A percentile compares a stretch with the other conserved stretches of the same genome.
Evolutionary conservation across 208 protist species (phyloP).

Genomic region (Leishmania mexicana): DNA sequence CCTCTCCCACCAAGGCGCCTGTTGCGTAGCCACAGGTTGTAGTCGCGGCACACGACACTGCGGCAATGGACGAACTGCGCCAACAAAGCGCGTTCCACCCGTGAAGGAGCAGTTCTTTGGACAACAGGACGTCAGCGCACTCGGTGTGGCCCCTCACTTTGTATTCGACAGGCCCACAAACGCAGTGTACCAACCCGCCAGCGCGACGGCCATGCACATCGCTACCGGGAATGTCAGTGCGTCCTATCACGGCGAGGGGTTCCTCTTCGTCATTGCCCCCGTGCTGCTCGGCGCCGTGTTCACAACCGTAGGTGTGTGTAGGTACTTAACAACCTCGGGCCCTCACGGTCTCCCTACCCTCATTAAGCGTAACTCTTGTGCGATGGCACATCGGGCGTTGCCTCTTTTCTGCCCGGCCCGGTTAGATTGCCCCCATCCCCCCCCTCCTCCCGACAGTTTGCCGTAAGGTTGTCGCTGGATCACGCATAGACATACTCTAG

Average conservation of each 20-base stretch:
- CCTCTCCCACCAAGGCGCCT: conserved; percentile 34
- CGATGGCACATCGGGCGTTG: not conserved
- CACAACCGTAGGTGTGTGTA: conserved; percentile 46
- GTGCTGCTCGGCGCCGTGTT: conserved; percentile 46
- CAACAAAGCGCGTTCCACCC: conserved; percentile 55
- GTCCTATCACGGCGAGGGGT: conserved; percentile 67
- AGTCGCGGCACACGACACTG: conserved; percentile 57
- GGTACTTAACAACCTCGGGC: conserved; percentile 63
- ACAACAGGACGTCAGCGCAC: conserved; percentile 52
- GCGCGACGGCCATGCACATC: conserved; percentile 63
- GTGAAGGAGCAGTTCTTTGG: conserved; percentile 48
- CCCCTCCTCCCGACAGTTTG: not conserved
- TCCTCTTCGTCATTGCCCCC: conserved; percentile 63
- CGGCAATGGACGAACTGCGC: conserved; percentile 58
- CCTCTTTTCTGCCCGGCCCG: not conserved
- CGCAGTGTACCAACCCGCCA: conserved; percentile 66
- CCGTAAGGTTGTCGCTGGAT: not conserved
- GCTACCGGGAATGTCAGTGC: conserved; percentile 42
- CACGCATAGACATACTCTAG: not conserved
- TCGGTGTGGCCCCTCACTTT: conserved; percentile 61
- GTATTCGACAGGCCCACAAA: conserved; percentile 68
- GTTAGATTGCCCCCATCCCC: not conserved
- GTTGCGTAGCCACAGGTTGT: conserved; percentile 64
- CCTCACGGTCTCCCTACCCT: conserved; percentile 60
- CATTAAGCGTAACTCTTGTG: conserved; percentile 50